Evolutionary conservation across 192 early-diverging fungal genomes (phyloP).

Genomic region (Jimgerdemannia lactiflua): DNA sequence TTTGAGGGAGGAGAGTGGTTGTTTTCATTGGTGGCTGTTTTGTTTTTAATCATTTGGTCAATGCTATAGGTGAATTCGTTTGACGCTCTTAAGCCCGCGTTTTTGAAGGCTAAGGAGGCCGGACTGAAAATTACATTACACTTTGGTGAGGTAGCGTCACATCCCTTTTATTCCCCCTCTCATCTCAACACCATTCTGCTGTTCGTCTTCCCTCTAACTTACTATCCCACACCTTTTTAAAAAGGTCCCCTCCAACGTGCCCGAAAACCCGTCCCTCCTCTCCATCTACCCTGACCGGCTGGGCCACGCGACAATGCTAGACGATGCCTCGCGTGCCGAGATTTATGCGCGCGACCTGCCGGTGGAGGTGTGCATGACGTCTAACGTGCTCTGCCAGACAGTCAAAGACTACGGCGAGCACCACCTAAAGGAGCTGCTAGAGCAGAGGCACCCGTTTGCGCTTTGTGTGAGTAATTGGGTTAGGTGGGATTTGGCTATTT

Average conservation of each 20-base stretch:
- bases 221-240: background rate
- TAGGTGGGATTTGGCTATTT: background rate
- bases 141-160: slow-evolving; percentile 41
- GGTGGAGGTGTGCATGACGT: slow-evolving; percentile 64
- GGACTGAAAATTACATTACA: slow-evolving; percentile 55
- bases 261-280: slow-evolving; percentile 38
- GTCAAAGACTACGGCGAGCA: slow-evolving; percentile 46
- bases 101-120: slow-evolving; percentile 40
- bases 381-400: slow-evolving; percentile 57
- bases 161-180: background rate
- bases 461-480: slow-evolving; percentile 41
- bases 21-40: background rate
- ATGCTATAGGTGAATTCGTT: slow-evolving; percentile 33
- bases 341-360: slow-evolving; percentile 37
- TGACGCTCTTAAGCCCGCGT: slow-evolving; percentile 36
- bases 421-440: slow-evolving; percentile 45
- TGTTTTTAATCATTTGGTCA: slow-evolving; percentile 2
- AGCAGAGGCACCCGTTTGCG: slow-evolving; percentile 38
- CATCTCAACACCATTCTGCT: background rate
- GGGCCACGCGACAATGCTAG: slow-evolving; percentile 55
- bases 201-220: background rate
- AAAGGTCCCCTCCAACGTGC: slow-evolving; percentile 26
- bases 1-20: too few relatives aligned
- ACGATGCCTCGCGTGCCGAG: slow-evolving; percentile 16
- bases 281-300: slow-evolving; percentile 44